These are phyloP conservation scores for Colletotrichum cereale DNA, from an alignment of 2,329 filamentous ascomycete genomes.

Conservation along the genomic window DNA sequence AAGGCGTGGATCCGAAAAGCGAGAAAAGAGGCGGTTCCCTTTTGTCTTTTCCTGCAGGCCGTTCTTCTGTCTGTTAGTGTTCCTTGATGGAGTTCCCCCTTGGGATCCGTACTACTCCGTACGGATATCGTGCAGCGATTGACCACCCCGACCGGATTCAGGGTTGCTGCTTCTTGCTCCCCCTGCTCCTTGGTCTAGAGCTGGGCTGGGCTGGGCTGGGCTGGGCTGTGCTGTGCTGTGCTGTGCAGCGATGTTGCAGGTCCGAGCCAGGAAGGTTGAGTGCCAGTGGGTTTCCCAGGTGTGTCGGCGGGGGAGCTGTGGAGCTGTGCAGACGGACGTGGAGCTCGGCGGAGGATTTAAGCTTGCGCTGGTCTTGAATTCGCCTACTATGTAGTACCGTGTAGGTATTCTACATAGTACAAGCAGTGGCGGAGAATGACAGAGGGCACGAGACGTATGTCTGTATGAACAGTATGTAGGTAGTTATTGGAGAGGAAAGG, in stretches of 20 bases:
- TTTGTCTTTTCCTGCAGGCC: neutral
- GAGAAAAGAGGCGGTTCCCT: constrained; percentile 4
- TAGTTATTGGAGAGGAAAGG: neutral
- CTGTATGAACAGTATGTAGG: neutral
- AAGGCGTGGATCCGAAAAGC: no score
- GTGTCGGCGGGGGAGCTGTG: no score
- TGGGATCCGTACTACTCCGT: no score
- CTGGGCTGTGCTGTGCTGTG: constrained; percentile 3
- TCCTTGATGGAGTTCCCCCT: neutral
- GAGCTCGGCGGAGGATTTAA: neutral
- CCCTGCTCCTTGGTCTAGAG: neutral
- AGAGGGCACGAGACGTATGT: no score
- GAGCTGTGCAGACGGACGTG: constrained; percentile 23
- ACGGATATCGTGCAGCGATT: no score
- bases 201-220: no score
- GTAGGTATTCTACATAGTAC: no score
- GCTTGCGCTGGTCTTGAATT: neutral
- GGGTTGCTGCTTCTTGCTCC: constrained; percentile 22
- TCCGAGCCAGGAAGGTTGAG: constrained; percentile 1
- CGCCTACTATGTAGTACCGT: no score
- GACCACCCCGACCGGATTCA: constrained; percentile 11
- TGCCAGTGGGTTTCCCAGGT: constrained; percentile 30
- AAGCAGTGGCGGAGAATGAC: no score
- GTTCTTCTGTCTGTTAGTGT: neutral
- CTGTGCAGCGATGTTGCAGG: constrained; percentile 29